Evolutionary conservation across 2,329 filamentous ascomycete genomes (phyloP).

Genomic region (Fusarium sp.): DNA sequence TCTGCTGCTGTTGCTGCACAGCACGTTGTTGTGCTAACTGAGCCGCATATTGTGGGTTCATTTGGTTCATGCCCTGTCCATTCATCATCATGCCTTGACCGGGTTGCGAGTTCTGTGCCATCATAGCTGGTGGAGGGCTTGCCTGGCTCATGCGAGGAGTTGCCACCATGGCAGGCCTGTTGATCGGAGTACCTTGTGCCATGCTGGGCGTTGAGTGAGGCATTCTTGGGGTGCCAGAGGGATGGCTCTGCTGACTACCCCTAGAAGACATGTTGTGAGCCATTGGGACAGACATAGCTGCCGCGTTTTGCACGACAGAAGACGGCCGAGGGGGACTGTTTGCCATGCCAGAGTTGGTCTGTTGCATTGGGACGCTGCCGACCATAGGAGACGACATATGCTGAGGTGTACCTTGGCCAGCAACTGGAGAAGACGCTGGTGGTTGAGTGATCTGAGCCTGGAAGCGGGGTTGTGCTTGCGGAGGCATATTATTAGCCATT

Average conservation of each 20-base stretch:
- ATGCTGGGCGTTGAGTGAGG: constrained; percentile 69
- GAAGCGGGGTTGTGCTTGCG: constrained; percentile 57
- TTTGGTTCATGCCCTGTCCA: constrained; percentile 53
- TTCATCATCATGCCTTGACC: constrained; percentile 62
- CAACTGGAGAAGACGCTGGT: constrained; percentile 73
- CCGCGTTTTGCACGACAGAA: constrained; percentile 69
- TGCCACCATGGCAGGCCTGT: constrained; percentile 58
- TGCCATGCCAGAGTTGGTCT: constrained; percentile 73
- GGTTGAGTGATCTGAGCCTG: constrained; percentile 67
- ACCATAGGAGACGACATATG: constrained; percentile 73
- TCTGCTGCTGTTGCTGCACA: constrained; percentile 55
- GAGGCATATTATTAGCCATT: constrained; percentile 51
- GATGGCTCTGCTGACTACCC: constrained; percentile 73
- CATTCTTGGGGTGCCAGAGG: constrained; percentile 70
- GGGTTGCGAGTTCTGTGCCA: constrained; percentile 66
- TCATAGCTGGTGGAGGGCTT: constrained; percentile 68
- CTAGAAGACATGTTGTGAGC: constrained; percentile 70
- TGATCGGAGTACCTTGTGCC: constrained; percentile 67
- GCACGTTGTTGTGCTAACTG: constrained; percentile 61
- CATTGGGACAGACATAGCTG: constrained; percentile 68
- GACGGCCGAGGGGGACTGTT: constrained; percentile 73
- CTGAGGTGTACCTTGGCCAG: constrained; percentile 70
- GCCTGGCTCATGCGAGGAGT: constrained; percentile 71
- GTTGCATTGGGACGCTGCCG: constrained; percentile 70
- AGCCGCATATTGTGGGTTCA: constrained; percentile 52